Evolutionary conservation across 164 flowering plant genomes (phyloP).

Genomic region (Berberis thunbergii): DNA sequence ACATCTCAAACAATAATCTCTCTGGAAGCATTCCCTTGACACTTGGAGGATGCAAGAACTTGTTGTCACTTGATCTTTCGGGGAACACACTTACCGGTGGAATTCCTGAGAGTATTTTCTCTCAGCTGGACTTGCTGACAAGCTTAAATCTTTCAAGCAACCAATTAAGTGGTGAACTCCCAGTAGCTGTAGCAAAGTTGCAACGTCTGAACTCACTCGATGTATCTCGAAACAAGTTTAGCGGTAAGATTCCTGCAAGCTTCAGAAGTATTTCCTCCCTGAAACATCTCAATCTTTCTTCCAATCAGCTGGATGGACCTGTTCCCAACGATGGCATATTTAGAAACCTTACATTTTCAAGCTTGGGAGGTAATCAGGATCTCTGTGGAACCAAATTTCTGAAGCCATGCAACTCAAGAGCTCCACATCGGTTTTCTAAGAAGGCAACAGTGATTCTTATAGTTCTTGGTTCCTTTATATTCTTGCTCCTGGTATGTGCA

Average conservation of each 20-base stretch:
- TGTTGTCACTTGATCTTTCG: constrained; percentile 56
- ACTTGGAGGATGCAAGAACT: constrained; percentile 44
- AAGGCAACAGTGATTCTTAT: constrained; percentile 25
- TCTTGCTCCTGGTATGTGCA: constrained; percentile 23
- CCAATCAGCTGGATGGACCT: constrained; percentile 61
- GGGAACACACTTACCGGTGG: constrained; percentile 42
- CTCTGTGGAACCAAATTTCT: constrained; percentile 51
- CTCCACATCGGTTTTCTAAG: constrained; percentile 25
- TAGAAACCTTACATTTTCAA: constrained; percentile 20
- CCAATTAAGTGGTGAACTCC: constrained; percentile 39
- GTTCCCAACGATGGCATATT: constrained; percentile 55
- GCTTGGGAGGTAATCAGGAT: constrained; percentile 46
- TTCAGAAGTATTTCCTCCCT: constrained; percentile 33
- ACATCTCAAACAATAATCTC: constrained; percentile 62
- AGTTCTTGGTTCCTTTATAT: constrained; percentile 27
- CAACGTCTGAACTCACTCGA: constrained; percentile 43
- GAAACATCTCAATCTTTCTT: constrained; percentile 59
- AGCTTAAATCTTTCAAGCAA: constrained; percentile 61
- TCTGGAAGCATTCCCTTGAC: constrained; percentile 51
- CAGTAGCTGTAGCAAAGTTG: constrained; percentile 31
- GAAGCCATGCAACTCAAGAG: constrained; percentile 24
- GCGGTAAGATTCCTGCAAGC: constrained; percentile 48
- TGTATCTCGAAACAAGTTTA: constrained; percentile 50
- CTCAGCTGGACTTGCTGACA: constrained; percentile 20
- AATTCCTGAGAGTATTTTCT: constrained; percentile 32